Percentiles rank a stretch among this genome's conserved stretches.
phyloP scores from a whole-genome alignment of 495 filamentous ascomycete species.

The Annulohypoxylon nitens region DNA sequence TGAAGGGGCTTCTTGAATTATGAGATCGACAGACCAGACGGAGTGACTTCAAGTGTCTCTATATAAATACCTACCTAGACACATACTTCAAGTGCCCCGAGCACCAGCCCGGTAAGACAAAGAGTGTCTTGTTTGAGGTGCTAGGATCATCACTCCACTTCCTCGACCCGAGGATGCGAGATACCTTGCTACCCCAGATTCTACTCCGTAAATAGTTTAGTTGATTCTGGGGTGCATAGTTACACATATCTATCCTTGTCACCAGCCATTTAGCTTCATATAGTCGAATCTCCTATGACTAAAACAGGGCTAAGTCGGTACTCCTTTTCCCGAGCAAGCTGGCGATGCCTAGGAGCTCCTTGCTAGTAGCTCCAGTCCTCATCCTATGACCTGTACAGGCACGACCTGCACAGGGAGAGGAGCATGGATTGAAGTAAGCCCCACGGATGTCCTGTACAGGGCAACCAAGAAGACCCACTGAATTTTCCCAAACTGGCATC shows the following conservation, averaged over 20 bases:
- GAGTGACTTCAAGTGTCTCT: constrained; percentile 22
- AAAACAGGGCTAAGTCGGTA: background rate
- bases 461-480: constrained; percentile 16
- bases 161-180: constrained; percentile 14
- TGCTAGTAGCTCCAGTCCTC: constrained; percentile 17
- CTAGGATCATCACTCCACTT: constrained; percentile 18
- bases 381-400: constrained; percentile 15
- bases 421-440: constrained; percentile 8
- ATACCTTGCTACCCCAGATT: constrained; percentile 10
- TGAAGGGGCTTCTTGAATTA: constrained; percentile 16
- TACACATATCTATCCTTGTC: background rate
- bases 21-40: constrained; percentile 20
- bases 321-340: constrained; percentile 7
- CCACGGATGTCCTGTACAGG: constrained; percentile 23
- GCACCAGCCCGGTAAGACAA: constrained; percentile 18
- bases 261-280: background rate
- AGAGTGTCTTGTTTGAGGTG: constrained; percentile 9
- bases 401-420: constrained; percentile 17
- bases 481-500: constrained; percentile 1
- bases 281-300: constrained; percentile 10
- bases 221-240: constrained; percentile 22
- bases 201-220: constrained; percentile 19
- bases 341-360: constrained; percentile 3
- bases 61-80: constrained; percentile 18
- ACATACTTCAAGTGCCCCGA: constrained; percentile 15